These are phyloP conservation scores for Oidiodendron maius DNA, from an alignment of 495 filamentous ascomycete species.

Conservation along the genomic window DNA sequence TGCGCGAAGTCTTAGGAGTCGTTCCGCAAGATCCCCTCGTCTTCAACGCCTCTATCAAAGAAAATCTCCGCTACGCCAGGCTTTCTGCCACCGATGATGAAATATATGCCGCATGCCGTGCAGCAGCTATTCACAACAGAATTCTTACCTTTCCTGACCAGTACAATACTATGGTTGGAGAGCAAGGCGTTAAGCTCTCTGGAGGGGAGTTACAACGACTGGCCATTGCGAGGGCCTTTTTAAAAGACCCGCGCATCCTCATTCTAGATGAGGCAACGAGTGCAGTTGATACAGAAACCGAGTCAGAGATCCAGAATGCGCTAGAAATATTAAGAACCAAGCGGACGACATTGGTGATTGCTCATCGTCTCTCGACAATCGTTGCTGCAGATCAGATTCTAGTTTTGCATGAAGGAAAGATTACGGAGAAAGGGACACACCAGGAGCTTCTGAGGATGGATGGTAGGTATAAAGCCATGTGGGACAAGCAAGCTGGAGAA, in stretches of 20 bases:
- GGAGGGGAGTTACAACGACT: slow-evolving; percentile 59
- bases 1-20: slow-evolving; percentile 58
- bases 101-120: slow-evolving; percentile 54
- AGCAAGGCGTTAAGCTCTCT: slow-evolving; percentile 48
- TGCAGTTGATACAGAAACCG: slow-evolving; percentile 72
- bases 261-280: slow-evolving; percentile 82
- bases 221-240: slow-evolving; percentile 53
- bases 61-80: slow-evolving; percentile 62
- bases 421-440: slow-evolving; percentile 65
- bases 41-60: slow-evolving; percentile 64
- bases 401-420: slow-evolving; percentile 59
- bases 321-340: slow-evolving; percentile 58
- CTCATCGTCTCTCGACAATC: slow-evolving; percentile 61
- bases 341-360: slow-evolving; percentile 52
- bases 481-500: slow-evolving; percentile 66
- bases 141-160: slow-evolving; percentile 41
- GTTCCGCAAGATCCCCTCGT: slow-evolving; percentile 60
- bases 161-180: slow-evolving; percentile 44
- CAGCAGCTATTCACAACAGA: slow-evolving; percentile 26
- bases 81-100: slow-evolving; percentile 53
- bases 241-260: slow-evolving; percentile 64
- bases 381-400: slow-evolving; percentile 69
- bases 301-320: slow-evolving; percentile 67
- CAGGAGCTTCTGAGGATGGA: slow-evolving; percentile 56
- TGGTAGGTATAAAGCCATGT: slow-evolving; percentile 67